Evolutionary conservation across 768 basidiomycete genomes (phyloP), one percentile per base, ranked within the genome.

Genomic region (Kwoniella sp.): DNA sequence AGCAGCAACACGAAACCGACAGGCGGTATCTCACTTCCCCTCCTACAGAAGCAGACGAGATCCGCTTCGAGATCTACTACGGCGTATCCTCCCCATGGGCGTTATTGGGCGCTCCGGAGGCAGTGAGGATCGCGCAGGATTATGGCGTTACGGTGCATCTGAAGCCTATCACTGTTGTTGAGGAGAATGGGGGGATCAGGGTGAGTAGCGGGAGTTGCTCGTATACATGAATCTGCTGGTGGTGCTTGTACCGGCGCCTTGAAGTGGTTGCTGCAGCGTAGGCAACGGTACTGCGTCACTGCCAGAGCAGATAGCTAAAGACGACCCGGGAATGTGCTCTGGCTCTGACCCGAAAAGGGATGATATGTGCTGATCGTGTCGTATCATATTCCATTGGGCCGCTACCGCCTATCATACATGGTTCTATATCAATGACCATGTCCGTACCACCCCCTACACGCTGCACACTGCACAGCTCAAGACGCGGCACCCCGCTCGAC

Each of bases 1-100:
- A 52, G 4, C 25, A 37, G 37, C 34, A 34, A 13, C 7, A 5
- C 13, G 7, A 34, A 34, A 8, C 41, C 41, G 17, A 45, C 9
- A 45, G 41, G 41, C 41, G 20, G 9, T 68, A 58, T 31, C 37
- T 63, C n/a, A 29, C 37, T 17, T 31, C 31, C 8, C 71, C 71
- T 2, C 71, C 71, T 17, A 47, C 71, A 26, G 31, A 50, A 15
- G 30, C 29, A 12, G 59, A 69, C 23, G 45, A 52, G 15, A 73
- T 73, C 30, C 63, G 59, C 2, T 69, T 73, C 30, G 71, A 73
- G 64, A 50, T 73, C 4, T 73, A 73, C 56, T 73, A 70, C 28
- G 72, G 72, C 5, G 69, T 73, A 9, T 70, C 68, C 5, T 73
- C 72, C 1, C 74, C 74, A 12, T 73, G 74, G 74, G 74, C 74